Conservation (phyloP, 2,329 filamentous ascomycete species). For the Calonectria montana region DNA sequence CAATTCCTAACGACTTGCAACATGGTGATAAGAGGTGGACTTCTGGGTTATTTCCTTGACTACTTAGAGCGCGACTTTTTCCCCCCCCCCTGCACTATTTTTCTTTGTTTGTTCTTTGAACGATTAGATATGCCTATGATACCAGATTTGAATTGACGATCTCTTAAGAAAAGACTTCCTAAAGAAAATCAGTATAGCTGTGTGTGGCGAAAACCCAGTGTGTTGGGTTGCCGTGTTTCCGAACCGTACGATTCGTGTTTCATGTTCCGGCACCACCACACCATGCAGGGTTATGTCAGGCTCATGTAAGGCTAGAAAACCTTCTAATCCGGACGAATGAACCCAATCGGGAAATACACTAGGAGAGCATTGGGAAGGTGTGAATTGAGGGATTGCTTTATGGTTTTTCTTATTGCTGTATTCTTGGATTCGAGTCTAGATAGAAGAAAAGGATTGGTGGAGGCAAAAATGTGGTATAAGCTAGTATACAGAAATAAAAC, state of each 20-base stretch:
- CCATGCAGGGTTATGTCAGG: conserved; percentile 20
- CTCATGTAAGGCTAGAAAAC: not conserved
- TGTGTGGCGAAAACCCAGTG: not conserved
- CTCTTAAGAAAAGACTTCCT: not conserved
- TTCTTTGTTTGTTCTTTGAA: not conserved
- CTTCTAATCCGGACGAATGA: not conserved
- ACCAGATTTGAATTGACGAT: conserved; percentile 30
- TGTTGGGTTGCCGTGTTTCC: not conserved
- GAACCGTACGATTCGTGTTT: conserved; percentile 32
- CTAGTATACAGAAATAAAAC: conserved; percentile 32
- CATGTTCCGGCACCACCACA: conserved; percentile 29
- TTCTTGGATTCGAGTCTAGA: not conserved
- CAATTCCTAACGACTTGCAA: conserved; percentile 17
- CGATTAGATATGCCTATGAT: conserved; percentile 32
- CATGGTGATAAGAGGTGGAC: not conserved
- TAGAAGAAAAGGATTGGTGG: not conserved
- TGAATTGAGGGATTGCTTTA: not conserved
- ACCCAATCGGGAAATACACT: not conserved
- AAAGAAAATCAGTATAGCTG: not conserved
- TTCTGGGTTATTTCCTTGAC: conserved; percentile 24
- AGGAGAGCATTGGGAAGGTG: not conserved
- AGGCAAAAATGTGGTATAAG: conserved; percentile 6
- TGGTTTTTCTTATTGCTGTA: not conserved
- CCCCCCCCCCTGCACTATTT: conserved; percentile 12
- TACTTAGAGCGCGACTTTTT: conserved; percentile 17